Evolutionary conservation across 148 eudicot genomes (phyloP).

Genomic region (Bassia scoparia): DNA sequence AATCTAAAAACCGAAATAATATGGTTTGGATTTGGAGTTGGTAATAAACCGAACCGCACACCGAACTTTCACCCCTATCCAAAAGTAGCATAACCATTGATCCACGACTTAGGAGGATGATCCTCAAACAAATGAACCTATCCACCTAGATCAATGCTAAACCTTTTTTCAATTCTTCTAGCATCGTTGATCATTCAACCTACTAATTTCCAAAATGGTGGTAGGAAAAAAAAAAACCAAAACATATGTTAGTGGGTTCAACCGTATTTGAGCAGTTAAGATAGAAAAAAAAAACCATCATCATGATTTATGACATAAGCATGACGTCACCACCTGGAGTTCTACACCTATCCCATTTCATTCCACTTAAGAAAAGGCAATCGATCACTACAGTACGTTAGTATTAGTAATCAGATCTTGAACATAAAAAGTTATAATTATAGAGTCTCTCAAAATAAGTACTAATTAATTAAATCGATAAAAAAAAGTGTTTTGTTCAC

Average conservation of each 20-base stretch:
- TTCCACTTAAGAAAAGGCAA: neutral
- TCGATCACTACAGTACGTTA: neutral
- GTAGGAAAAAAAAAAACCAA: neutral
- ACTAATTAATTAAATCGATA: too few species aligned
- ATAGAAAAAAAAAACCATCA: slow-evolving; percentile 20
- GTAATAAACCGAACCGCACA: too few species aligned
- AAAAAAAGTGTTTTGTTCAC: too few species aligned
- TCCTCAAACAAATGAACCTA: neutral
- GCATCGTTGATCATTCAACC: slow-evolving; percentile 6
- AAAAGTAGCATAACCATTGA: too few species aligned
- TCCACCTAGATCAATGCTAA: neutral
- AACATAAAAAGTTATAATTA: too few species aligned
- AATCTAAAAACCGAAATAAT: too few species aligned
- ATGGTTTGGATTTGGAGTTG: too few species aligned
- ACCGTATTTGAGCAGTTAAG: slow-evolving; percentile 26
- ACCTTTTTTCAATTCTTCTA: neutral
- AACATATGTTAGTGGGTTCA: slow-evolving; percentile 2
- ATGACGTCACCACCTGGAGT: neutral
- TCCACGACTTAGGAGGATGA: neutral
- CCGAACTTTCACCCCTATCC: too few species aligned
- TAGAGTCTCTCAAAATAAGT: too few species aligned
- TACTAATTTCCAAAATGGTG: neutral
- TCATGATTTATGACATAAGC: slow-evolving; percentile 13
- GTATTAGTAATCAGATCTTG: too few species aligned
- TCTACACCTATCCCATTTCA: neutral